Conservation (phyloP, 495 filamentous ascomycete species). For the Penicillium atrosanguineum region DNA sequence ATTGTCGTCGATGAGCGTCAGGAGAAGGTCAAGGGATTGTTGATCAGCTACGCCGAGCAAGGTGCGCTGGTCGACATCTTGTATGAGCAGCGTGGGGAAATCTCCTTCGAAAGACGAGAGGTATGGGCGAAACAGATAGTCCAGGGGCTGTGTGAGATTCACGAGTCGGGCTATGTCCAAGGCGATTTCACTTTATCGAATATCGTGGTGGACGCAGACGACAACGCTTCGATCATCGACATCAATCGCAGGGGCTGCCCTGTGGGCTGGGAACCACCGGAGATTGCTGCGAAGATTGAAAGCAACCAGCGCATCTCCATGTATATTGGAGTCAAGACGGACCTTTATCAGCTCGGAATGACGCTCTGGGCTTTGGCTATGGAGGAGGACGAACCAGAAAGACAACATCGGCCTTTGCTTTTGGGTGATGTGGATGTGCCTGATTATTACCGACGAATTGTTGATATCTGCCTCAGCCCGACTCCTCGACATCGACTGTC, state of each 20-base stretch:
- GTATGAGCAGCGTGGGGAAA: conserved; percentile 63
- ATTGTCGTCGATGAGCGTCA: conserved; percentile 81
- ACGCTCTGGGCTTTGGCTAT: conserved; percentile 90
- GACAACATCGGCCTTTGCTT: conserved; percentile 67
- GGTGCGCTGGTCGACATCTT: conserved; percentile 90
- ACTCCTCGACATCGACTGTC: conserved; percentile 53
- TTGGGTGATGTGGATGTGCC: conserved; percentile 50
- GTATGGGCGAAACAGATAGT: conserved; percentile 94
- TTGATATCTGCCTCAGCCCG: conserved; percentile 56
- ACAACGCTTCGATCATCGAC: conserved; percentile 95
- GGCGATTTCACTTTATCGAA: conserved; percentile 97
- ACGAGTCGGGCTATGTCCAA: conserved; percentile 95
- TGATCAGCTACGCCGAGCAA: conserved; percentile 86
- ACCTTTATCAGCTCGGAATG: conserved; percentile 95
- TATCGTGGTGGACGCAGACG: conserved; percentile 82
- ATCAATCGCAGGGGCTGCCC: conserved; percentile 96
- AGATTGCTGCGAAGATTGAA: conserved; percentile 82
- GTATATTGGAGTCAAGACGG: conserved; percentile 98
- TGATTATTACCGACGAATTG: conserved; percentile 56
- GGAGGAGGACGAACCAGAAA: conserved; percentile 86
- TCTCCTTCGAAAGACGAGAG: conserved; percentile 76
- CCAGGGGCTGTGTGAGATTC: conserved; percentile 84
- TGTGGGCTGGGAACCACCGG: conserved; percentile 96
- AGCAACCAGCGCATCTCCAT: conserved; percentile 92
- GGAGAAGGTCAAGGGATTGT: conserved; percentile 77